Evolutionary conservation across 805 yeast species (phyloP).

Genomic region (Pichia membranifaciens): DNA sequence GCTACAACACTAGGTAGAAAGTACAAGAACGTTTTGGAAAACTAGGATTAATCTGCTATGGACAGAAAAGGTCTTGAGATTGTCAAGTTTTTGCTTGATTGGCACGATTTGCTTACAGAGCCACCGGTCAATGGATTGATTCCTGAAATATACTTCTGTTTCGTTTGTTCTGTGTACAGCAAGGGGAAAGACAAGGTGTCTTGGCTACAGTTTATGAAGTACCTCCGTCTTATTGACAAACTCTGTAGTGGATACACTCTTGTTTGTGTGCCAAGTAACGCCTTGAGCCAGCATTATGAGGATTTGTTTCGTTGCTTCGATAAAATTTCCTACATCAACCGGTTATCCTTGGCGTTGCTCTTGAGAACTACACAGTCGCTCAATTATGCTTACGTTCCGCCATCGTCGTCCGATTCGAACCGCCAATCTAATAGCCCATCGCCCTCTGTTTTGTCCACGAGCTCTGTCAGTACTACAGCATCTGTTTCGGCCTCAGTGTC

Average conservation of each 20-base stretch:
- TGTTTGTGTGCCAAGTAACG: slow-evolving; percentile 23
- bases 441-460: not conserved
- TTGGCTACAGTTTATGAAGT: slow-evolving; percentile 30
- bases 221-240: slow-evolving; percentile 21
- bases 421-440: too few species aligned
- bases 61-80: slow-evolving; percentile 29
- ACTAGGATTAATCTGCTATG: slow-evolving; percentile 18
- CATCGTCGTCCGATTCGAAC: not conserved
- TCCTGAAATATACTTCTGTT: slow-evolving; percentile 28
- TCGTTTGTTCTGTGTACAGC: slow-evolving; percentile 26
- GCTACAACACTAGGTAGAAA: too few species aligned
- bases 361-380: slow-evolving; percentile 15
- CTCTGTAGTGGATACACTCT: slow-evolving; percentile 21
- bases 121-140: slow-evolving; percentile 30
- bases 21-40: too few species aligned
- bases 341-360: slow-evolving; percentile 24
- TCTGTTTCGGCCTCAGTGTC: not conserved
- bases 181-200: slow-evolving; percentile 31
- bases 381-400: not conserved
- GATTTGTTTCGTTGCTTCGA: slow-evolving; percentile 28
- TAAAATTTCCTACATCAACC: slow-evolving; percentile 22
- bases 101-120: slow-evolving; percentile 26
- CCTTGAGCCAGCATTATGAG: slow-evolving; percentile 20
- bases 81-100: slow-evolving; percentile 26
- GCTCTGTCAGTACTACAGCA: not conserved